Evolutionary conservation across 495 filamentous ascomycete genomes (phyloP), one percentile per base, ranked within the genome.

Genomic region (Neurospora sp.): DNA sequence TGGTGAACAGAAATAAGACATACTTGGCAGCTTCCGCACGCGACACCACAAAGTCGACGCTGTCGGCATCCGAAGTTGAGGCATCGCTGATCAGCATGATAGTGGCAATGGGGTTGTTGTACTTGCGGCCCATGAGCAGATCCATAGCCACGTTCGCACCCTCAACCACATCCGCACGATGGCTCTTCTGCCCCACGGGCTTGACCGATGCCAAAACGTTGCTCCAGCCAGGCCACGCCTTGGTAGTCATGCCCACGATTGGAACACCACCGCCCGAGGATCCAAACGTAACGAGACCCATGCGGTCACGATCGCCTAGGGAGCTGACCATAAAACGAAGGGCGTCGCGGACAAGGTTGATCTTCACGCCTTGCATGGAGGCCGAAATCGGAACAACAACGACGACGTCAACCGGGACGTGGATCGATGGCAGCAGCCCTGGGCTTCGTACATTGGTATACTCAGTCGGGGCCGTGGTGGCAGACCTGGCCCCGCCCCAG

Each of bases 101-200:
- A 10, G 93, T 96, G 17, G 96, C 96, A 70, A 99, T 90, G 5
- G 96, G 96, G 78, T 99, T 99, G 81, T 91, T 94, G 75, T 94
- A 92, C 82, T 97, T 97, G 75, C 96, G 91, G 80, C 97, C 93
- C 96, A 99, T 99, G 62, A 99, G 87, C 48, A 99, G 85, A 80
- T 99, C 96, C 96, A 99, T 98, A 62, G 96, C 96, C 59, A 98
- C 94, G 79, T 99, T 99, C 42, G 96, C 95, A 72, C 96, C 96
- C 77, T 99, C 96, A 7, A 99, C 96, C 5, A 98, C 96, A 82
- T 99, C 96, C 5, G 95, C 94, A 21, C 96, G 92, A 76, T 97
- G 90, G 79, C 93, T 98, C 86, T 98, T 98, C 82, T 98, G 96
- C 48, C 94, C 95, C 13, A 97, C 93, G 1, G 96, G 94, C 66